These are phyloP conservation scores for Dryas drummondii DNA, from an alignment of 306 rosid species.

Conservation along the genomic window DNA sequence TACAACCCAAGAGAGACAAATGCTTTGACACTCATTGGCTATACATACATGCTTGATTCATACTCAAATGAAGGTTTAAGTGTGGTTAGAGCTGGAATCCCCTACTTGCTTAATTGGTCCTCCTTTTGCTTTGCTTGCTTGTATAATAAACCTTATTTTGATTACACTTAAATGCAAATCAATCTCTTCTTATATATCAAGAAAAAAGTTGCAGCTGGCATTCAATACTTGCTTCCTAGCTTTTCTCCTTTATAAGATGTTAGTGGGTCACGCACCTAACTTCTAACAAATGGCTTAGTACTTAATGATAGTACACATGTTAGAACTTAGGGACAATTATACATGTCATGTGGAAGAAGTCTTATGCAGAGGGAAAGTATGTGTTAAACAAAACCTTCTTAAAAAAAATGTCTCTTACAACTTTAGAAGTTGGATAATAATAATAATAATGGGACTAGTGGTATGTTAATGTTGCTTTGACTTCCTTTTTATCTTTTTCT, in stretches of 20 bases:
- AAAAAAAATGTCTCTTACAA: background rate
- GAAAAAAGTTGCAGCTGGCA: background rate
- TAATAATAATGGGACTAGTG: background rate
- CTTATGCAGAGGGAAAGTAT: background rate
- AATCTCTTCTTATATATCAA: background rate
- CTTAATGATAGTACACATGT: too few relatives aligned
- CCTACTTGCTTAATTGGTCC: background rate
- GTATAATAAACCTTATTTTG: background rate
- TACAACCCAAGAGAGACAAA: background rate
- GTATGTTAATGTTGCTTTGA: background rate
- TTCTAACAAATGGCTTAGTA: background rate
- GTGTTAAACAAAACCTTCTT: background rate
- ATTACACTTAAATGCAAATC: background rate
- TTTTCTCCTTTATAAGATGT: background rate
- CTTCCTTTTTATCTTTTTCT: background rate
- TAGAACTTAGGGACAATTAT: too few relatives aligned
- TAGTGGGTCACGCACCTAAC: background rate
- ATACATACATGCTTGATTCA: slow-evolving; percentile 3
- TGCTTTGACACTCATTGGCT: background rate
- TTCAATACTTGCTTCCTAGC: background rate
- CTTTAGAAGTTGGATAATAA: background rate
- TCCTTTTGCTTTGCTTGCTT: background rate
- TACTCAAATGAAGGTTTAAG: background rate
- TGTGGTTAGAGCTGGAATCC: background rate
- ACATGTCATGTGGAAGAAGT: too few relatives aligned